These are phyloP conservation scores for Rhodotorula mucilaginosa DNA, from an alignment of 1,284 basidiomycete genomes.

Conservation along the genomic window DNA sequence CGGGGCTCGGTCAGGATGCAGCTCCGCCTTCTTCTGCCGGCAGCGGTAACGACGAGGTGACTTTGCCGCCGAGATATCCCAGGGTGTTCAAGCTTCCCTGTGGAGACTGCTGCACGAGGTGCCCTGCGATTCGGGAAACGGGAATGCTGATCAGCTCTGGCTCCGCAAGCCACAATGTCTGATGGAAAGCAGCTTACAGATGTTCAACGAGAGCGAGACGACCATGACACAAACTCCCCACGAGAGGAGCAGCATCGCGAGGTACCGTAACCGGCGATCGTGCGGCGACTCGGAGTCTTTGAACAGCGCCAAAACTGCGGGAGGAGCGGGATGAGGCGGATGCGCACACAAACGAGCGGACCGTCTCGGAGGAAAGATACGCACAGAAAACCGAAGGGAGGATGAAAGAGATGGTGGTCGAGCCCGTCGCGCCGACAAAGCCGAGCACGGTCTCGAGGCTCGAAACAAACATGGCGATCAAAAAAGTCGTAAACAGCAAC, in stretches of 20 bases:
- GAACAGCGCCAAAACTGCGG: constrained; percentile 57
- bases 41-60: background rate
- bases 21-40: background rate
- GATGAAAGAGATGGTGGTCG: constrained; percentile 94
- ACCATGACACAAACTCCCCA: constrained; percentile 81
- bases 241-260: constrained; percentile 64
- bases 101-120: constrained; percentile 15
- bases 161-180: background rate
- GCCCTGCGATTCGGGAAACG: constrained; percentile 5
- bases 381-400: constrained; percentile 71
- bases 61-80: constrained; percentile 23
- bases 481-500: constrained; percentile 64
- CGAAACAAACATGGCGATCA: constrained; percentile 77
- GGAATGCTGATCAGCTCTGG: background rate
- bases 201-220: constrained; percentile 59
- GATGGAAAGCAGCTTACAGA: constrained; percentile 30
- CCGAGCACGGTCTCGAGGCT: constrained; percentile 77
- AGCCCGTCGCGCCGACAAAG: constrained; percentile 95
- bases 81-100: constrained; percentile 16
- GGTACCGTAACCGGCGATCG: constrained; percentile 60
- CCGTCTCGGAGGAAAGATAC: too few species aligned
- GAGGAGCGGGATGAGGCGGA: too few species aligned
- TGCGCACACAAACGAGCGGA: too few species aligned
- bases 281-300: constrained; percentile 55
- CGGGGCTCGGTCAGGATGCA: background rate